Conservation (phyloP, 2,329 filamentous ascomycete genomes). For the Fusarium irregulare region DNA sequence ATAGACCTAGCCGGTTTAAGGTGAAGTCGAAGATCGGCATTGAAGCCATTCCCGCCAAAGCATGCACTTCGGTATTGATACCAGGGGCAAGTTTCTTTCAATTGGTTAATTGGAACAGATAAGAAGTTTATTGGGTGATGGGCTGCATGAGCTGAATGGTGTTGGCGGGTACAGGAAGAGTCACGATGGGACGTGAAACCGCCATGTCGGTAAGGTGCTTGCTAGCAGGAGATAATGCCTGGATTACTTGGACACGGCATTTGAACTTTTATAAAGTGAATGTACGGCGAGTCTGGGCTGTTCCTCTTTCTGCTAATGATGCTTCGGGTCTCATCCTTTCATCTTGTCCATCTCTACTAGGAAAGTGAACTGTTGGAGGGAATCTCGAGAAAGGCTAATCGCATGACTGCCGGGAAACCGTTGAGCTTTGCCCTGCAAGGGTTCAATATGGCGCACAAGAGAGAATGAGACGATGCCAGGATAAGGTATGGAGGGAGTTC, state of each 20-base stretch:
- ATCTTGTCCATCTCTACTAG: not conserved
- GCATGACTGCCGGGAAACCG: not conserved
- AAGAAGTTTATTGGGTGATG: constrained; percentile 5
- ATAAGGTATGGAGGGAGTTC: constrained; percentile 6
- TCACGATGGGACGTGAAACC: constrained; percentile 35
- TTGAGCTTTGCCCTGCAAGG: not conserved
- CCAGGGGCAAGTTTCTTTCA: constrained; percentile 19
- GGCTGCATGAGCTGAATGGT: constrained; percentile 40
- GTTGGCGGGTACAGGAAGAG: constrained; percentile 15
- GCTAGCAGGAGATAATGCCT: too few relatives aligned
- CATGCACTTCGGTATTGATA: constrained; percentile 9
- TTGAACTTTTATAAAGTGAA: not conserved
- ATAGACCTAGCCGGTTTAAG: constrained; percentile 12
- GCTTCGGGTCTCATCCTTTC: not conserved
- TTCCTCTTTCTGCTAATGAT: too few relatives aligned
- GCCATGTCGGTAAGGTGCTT: constrained; percentile 18
- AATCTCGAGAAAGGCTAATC: not conserved
- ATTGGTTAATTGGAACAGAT: constrained; percentile 25
- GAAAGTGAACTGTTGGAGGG: not conserved
- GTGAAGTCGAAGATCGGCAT: not conserved
- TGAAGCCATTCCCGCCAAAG: constrained; percentile 12
- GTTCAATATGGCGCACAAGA: not conserved
- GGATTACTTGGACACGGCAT: not conserved
- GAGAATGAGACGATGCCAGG: not conserved
- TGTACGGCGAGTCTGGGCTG: not conserved